Evolutionary conservation across 176 grass and related monocot genomes (phyloP).

Genomic region (Bolboschoenus planiculmis): DNA sequence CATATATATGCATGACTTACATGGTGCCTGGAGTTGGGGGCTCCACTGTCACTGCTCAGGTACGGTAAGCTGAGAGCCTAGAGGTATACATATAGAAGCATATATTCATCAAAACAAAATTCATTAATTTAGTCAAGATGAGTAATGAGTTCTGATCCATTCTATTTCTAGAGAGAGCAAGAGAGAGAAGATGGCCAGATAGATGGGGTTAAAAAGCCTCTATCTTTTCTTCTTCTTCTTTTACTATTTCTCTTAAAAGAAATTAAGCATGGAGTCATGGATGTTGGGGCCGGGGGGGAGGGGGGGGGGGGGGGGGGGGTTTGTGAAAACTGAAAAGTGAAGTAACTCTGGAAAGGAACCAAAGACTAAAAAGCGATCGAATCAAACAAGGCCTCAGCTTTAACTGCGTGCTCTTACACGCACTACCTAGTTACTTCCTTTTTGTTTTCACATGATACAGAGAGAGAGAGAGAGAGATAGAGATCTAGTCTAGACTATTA

Average conservation of each 20-base stretch:
- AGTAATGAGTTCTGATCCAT: not conserved
- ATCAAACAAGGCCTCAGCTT: slow-evolving; percentile 12
- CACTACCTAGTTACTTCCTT: not conserved
- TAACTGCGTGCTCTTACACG: slow-evolving; percentile 23
- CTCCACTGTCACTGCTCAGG: slow-evolving; percentile 26
- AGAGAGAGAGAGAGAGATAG: too few species aligned
- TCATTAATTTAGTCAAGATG: not conserved
- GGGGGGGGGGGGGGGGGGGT: too few species aligned
- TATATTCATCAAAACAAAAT: not conserved
- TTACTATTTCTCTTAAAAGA: not conserved
- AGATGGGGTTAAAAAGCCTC: slow-evolving; percentile 10
- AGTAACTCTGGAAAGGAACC: slow-evolving; percentile 13
- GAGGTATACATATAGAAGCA: slow-evolving; percentile 14
- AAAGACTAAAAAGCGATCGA: slow-evolving; percentile 21
- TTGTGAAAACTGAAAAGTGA: slow-evolving; percentile 15
- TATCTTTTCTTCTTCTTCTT: not conserved
- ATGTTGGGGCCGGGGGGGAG: too few species aligned
- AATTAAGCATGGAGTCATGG: not conserved
- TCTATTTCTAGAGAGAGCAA: not conserved
- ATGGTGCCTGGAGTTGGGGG: slow-evolving; percentile 25
- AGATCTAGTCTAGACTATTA: too few species aligned
- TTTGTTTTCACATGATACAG: slow-evolving; percentile 19
- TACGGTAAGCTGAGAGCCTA: slow-evolving; percentile 95
- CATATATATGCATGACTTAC: not conserved
- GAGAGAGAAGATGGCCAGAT: not conserved